Evolutionary conservation across 192 early-diverging fungal genomes (phyloP).

Genomic region (Coemansia sp.): DNA sequence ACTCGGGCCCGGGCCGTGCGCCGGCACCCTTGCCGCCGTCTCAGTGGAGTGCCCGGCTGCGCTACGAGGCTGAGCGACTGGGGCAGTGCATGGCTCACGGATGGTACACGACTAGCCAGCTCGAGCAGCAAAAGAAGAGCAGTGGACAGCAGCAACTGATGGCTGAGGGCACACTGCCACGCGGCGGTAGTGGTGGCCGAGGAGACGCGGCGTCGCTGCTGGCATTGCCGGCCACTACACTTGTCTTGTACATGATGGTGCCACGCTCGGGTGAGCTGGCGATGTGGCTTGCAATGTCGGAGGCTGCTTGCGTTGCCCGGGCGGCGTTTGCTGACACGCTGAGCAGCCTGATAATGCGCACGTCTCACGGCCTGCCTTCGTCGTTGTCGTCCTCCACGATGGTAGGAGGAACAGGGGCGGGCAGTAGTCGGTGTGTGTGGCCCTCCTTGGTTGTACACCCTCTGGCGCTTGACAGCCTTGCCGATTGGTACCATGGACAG

Average conservation of each 20-base stretch:
- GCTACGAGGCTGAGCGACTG: slow-evolving; percentile 28
- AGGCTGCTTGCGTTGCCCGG: slow-evolving; percentile 18
- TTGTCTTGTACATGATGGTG: slow-evolving; percentile 42
- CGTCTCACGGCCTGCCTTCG: slow-evolving; percentile 24
- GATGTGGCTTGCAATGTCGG: slow-evolving; percentile 38
- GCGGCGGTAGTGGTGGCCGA: slow-evolving; percentile 10
- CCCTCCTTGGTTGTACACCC: slow-evolving; percentile 44
- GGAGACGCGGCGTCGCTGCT: background rate
- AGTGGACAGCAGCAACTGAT: background rate
- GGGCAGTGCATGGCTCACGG: slow-evolving; percentile 35
- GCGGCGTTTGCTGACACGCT: slow-evolving; percentile 29
- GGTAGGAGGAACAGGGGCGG: background rate
- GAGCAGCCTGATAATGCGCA: slow-evolving; percentile 31
- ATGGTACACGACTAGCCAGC: slow-evolving; percentile 44
- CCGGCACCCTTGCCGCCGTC: background rate
- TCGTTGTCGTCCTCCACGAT: slow-evolving; percentile 3
- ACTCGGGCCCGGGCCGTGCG: background rate
- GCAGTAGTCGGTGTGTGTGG: slow-evolving; percentile 22
- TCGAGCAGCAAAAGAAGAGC: slow-evolving; percentile 28
- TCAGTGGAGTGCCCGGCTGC: slow-evolving; percentile 36
- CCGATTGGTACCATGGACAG: slow-evolving; percentile 15
- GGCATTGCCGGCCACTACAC: slow-evolving; percentile 19
- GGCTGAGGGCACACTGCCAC: background rate
- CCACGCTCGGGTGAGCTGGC: slow-evolving; percentile 20
- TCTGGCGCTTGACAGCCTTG: slow-evolving; percentile 36